Conservation (phyloP, 768 basidiomycete species). For the Pisolithus tinctorius region DNA sequence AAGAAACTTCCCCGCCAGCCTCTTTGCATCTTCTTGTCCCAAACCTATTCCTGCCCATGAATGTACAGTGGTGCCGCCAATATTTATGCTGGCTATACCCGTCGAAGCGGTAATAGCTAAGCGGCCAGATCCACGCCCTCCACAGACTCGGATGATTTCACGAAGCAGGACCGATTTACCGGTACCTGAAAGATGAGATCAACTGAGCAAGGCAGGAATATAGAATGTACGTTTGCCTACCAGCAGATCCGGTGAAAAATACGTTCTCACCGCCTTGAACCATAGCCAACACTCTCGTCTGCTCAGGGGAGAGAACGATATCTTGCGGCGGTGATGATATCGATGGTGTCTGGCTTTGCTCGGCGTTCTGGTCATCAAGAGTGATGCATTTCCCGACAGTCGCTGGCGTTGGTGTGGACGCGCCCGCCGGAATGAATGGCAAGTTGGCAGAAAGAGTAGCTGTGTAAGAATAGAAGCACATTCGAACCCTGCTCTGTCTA, state of each 20-base stretch:
- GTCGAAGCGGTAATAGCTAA: conserved; percentile 80
- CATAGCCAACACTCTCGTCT: conserved; percentile 38
- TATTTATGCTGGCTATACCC: conserved; percentile 76
- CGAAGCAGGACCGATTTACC: conserved; percentile 80
- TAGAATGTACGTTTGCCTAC: conserved; percentile 35
- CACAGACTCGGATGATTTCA: conserved; percentile 55
- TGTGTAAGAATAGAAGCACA: neutral
- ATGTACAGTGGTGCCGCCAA: conserved; percentile 77
- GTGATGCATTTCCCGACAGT: too few species aligned
- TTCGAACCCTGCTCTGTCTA: neutral
- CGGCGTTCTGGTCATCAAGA: neutral
- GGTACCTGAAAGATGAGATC: conserved; percentile 40
- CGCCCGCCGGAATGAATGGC: neutral
- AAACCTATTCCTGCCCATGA: conserved; percentile 79
- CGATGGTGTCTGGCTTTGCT: neutral
- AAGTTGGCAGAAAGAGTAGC: neutral
- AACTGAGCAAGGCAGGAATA: neutral
- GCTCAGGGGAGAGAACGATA: conserved; percentile 45
- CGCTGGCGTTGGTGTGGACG: neutral
- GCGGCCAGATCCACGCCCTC: conserved; percentile 25
- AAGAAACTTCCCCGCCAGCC: conserved; percentile 48
- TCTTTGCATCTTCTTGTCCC: conserved; percentile 49
- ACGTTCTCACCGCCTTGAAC: conserved; percentile 60
- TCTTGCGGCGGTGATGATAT: conserved; percentile 4
- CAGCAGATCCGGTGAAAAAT: conserved; percentile 86